Evolutionary conservation across 1,139 yeast species (phyloP), one percentile per base, ranked within the genome.

Genomic region (Zygoascus sp.): DNA sequence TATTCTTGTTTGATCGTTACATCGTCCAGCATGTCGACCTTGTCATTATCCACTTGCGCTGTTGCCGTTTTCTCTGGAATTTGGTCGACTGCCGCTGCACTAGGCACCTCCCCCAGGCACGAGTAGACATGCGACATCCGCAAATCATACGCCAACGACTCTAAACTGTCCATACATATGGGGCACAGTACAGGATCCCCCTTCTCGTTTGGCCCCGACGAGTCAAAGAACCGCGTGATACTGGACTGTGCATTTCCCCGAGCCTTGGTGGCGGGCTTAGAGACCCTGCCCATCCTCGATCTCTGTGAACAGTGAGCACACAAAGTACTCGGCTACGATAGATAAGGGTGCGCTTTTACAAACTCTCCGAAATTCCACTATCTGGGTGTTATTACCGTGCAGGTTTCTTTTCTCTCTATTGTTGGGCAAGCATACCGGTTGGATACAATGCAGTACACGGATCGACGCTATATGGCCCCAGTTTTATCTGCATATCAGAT

Each of bases 81-180:
- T 13, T 28, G 15, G 27, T 10, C 34, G 3, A 7, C 34, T 3
- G 34, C 13, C 17, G 34, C 13, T 3, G 8, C 17, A 13, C 10
- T 13, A 9, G 34, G 34, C n/a, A 30, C 5, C 17, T 30, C 34
- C 9, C 17, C 34, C 28, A 53, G 32, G 36, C 58, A 55, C 2
- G 21, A 17, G 20, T 53, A 48, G 2, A 52, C 58, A 46, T 55
- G 58, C 7, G 39, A 11, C 4, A 36, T 48, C 4, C 58, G 44
- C 2, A 36, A 40, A 9, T 40, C 38, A 11, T 52, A 13, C 6
- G 37, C 48, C 23, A 48, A 25, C n/a, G 37, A 20, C 9, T 40
- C 48, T 20, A 55, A 17, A 35, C 49, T 50, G 10, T 21, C 20
- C 16, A 22, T n/a, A 39, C 58, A 55, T n/a, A 55, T 49, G 5